phyloP scores from a whole-genome alignment of 179 eudicot genomes.

The Dionaea muscipula region DNA sequence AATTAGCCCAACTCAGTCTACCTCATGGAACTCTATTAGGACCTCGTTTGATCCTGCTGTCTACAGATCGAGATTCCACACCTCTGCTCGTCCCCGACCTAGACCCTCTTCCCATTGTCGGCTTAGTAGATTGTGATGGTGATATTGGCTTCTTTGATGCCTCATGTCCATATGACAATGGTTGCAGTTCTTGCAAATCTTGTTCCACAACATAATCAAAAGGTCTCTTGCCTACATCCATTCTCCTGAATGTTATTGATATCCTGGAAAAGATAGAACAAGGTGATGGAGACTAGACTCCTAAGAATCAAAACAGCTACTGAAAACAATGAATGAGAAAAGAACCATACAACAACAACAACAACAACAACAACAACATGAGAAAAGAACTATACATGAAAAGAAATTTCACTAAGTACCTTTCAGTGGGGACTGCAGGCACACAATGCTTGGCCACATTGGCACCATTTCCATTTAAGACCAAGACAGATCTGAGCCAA shows the following conservation, averaged over 20 bases:
- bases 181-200: conserved; percentile 55
- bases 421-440: conserved; percentile 35
- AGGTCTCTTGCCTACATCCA: conserved; percentile 73
- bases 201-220: conserved; percentile 39
- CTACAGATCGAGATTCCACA: conserved; percentile 32
- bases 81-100: conserved; percentile 23
- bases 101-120: conserved; percentile 23
- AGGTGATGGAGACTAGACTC: background rate
- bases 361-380: background rate
- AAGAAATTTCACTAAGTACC: conserved; percentile 9
- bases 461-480: conserved; percentile 35
- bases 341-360: background rate
- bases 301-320: background rate
- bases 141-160: conserved; percentile 16
- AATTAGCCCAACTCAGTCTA: conserved; percentile 13
- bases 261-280: conserved; percentile 28
- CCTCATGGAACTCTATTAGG: conserved; percentile 29
- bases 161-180: conserved; percentile 33
- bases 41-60: conserved; percentile 24
- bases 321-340: too few relatives aligned
- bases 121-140: conserved; percentile 14
- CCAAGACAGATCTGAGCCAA: conserved; percentile 26
- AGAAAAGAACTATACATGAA: background rate
- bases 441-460: conserved; percentile 38
- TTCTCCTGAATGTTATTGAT: conserved; percentile 77